phyloP scores from a whole-genome alignment of 2,329 filamentous ascomycete species.

The Colletotrichum paranaense region DNA sequence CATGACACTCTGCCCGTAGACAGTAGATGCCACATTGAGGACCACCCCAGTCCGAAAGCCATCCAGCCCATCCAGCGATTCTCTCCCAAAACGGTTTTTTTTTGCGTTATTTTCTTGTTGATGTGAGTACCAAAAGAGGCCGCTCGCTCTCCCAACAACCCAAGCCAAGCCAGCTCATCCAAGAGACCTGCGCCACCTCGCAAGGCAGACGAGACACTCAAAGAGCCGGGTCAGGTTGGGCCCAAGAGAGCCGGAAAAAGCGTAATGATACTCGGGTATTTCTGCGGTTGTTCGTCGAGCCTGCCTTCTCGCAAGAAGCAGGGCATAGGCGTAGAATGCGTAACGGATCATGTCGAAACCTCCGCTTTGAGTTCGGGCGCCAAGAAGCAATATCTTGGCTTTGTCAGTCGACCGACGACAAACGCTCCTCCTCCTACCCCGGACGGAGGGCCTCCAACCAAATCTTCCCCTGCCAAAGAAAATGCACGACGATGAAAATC shows the following conservation, averaged over 20 bases:
- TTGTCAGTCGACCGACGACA: conserved; percentile 27
- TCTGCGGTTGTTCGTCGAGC: conserved; percentile 34
- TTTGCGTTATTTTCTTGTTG: conserved; percentile 35
- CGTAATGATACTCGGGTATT: conserved; percentile 35
- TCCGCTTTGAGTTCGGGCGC: conserved; percentile 6
- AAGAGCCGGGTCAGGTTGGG: background rate
- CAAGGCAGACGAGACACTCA: background rate
- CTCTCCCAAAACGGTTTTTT: conserved; percentile 35
- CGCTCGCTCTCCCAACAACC: conserved; percentile 1
- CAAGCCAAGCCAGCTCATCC: background rate
- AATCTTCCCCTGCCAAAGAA: conserved; percentile 25
- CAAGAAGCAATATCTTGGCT: conserved; percentile 27
- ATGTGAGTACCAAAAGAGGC: conserved; percentile 29
- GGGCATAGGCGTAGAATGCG: conserved; percentile 33
- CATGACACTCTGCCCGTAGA: background rate
- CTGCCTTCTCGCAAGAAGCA: conserved; percentile 28
- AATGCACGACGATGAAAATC: conserved; percentile 27
- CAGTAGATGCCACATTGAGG: background rate
- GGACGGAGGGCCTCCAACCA: conserved; percentile 31
- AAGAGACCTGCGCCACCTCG: background rate
- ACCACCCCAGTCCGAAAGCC: conserved; percentile 26
- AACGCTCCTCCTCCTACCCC: conserved; percentile 29
- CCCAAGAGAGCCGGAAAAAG: background rate
- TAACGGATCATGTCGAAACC: conserved; percentile 33
- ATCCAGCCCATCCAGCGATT: conserved; percentile 31